phyloP scores from a whole-genome alignment of 306 rosid species.

The Comarum palustre region DNA sequence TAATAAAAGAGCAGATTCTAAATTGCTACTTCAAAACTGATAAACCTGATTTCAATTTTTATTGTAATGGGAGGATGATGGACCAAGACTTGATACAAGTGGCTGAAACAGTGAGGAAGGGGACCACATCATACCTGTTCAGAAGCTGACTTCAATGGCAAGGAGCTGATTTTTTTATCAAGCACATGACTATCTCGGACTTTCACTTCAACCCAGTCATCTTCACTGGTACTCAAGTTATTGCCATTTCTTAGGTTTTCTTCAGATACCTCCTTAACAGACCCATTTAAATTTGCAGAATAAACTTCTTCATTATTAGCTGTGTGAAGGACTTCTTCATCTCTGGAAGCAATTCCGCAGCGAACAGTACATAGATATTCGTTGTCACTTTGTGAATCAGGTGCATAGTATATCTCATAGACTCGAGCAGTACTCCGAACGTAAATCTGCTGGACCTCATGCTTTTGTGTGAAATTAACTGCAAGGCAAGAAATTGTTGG shows the following conservation, averaged over 20 bases:
- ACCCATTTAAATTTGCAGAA: slow-evolving; percentile 32
- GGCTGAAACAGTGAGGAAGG: not conserved
- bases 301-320: slow-evolving; percentile 24
- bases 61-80: slow-evolving; percentile 5
- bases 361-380: slow-evolving; percentile 80
- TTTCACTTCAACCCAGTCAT: slow-evolving; percentile 87
- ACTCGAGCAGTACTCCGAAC: slow-evolving; percentile 84
- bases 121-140: slow-evolving; percentile 46
- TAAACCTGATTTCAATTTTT: not conserved
- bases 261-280: slow-evolving; percentile 24
- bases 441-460: slow-evolving; percentile 69
- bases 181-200: slow-evolving; percentile 27
- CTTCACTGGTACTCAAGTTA: slow-evolving; percentile 43
- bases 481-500: slow-evolving; percentile 23
- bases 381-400: slow-evolving; percentile 34
- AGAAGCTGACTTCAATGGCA: slow-evolving; percentile 22
- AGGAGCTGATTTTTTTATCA: slow-evolving; percentile 17
- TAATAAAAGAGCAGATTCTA: not conserved
- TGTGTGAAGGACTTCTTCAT: slow-evolving; percentile 50
- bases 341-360: slow-evolving; percentile 63
- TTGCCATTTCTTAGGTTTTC: slow-evolving; percentile 31
- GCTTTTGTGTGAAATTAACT: slow-evolving; percentile 62
- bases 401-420: slow-evolving; percentile 61
- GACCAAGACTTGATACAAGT: not conserved
- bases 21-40: not conserved